Conservation (phyloP, 2,329 filamentous ascomycete genomes). For the Alternaria incomplexa region DNA sequence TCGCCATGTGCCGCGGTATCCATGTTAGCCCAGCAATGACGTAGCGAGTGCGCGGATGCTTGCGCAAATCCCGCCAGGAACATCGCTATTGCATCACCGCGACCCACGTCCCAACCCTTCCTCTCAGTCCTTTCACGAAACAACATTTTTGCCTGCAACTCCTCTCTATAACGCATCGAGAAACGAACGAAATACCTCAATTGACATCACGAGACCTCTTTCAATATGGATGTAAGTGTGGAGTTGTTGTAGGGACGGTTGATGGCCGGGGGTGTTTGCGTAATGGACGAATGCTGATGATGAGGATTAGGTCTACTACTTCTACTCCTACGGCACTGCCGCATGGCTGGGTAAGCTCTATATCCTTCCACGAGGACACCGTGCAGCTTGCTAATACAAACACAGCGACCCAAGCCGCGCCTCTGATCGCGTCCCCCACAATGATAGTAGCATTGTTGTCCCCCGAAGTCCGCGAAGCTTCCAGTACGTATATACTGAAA, state of each 20-base stretch:
- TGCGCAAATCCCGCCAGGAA: slow-evolving; percentile 13
- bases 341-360: slow-evolving; percentile 47
- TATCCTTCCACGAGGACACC: too few relatives aligned
- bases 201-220: not conserved
- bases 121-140: not conserved
- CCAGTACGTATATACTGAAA: slow-evolving; percentile 51
- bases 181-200: not conserved
- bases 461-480: slow-evolving; percentile 62
- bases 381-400: slow-evolving; percentile 11
- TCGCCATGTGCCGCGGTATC: not conserved
- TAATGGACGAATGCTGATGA: slow-evolving; percentile 18
- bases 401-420: slow-evolving; percentile 52
- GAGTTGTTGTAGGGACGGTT: not conserved
- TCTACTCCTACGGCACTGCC: slow-evolving; percentile 53
- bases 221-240: slow-evolving; percentile 11
- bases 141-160: not conserved
- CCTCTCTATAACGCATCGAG: not conserved
- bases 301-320: slow-evolving; percentile 48
- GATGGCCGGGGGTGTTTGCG: not conserved
- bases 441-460: slow-evolving; percentile 67
- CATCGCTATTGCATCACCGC: slow-evolving; percentile 3
- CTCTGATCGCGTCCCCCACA: slow-evolving; percentile 65
- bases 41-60: slow-evolving; percentile 9
- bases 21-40: slow-evolving; percentile 10
- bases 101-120: slow-evolving; percentile 2